A percentile compares a stretch with the other conserved stretches of the same genome.
Conservation (phyloP, 164 flowering plant genomes). For the Magnolia officinalis region DNA sequence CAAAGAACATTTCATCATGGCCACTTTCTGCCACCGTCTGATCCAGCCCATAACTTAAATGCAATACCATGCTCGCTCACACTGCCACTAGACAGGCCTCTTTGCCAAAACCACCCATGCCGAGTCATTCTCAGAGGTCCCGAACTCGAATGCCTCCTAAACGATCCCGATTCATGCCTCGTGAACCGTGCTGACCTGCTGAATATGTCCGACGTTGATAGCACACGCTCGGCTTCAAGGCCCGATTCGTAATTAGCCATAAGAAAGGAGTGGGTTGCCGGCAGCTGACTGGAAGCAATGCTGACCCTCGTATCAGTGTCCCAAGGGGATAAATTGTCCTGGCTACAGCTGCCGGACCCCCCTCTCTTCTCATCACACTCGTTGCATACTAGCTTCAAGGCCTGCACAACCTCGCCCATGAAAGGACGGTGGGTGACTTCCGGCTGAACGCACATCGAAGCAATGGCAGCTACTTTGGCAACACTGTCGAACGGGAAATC, state of each 20-base stretch:
- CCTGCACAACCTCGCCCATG: conserved; percentile 99
- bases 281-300: conserved; percentile 69
- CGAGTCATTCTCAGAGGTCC: conserved; percentile 76
- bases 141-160: conserved; percentile 62
- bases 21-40: neutral
- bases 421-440: conserved; percentile 93
- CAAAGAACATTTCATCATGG: neutral
- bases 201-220: conserved; percentile 27
- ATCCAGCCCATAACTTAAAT: neutral
- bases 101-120: conserved; percentile 48
- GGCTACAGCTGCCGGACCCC: conserved; percentile 55
- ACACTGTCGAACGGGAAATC: conserved; percentile 68
- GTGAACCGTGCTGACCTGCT: conserved; percentile 1
- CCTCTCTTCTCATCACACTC: conserved; percentile 68
- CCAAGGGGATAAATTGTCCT: conserved; percentile 22
- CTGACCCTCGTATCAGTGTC: conserved; percentile 9
- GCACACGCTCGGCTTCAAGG: conserved; percentile 57
- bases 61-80: conserved; percentile 72
- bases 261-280: conserved; percentile 52
- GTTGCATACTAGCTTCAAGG: conserved; percentile 80
- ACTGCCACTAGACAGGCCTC: conserved; percentile 57
- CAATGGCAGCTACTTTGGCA: conserved; percentile 95
- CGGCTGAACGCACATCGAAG: conserved; percentile 92
- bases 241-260: conserved; percentile 80
- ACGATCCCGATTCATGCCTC: conserved; percentile 28